Percentiles rank a stretch among this genome's conserved stretches.
Evolutionary conservation across 371 early-diverging fungal species (phyloP).

Genomic region (Syncephalastrum sp.): DNA sequence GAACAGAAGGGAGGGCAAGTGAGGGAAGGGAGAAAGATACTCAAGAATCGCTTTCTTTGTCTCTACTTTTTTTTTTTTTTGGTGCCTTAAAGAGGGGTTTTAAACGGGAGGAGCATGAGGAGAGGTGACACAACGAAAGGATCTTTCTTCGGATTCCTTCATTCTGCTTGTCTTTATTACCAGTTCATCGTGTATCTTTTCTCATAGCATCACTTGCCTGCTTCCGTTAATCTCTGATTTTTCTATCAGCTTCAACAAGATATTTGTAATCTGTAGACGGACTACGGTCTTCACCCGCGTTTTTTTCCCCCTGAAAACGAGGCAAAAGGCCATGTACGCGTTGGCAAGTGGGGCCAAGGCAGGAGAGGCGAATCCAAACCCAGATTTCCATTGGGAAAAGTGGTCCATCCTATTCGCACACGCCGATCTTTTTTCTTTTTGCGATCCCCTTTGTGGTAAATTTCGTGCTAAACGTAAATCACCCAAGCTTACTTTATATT

Average conservation of each 20-base stretch:
- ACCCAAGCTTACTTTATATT: no score
- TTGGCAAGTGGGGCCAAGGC: no score
- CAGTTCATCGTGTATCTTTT: neutral
- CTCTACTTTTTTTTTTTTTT: no score
- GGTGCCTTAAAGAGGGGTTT: constrained; percentile 1
- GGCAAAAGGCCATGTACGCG: no score
- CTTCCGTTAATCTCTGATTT: neutral
- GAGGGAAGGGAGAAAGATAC: neutral
- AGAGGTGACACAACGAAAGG: constrained; percentile 2
- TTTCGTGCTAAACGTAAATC: no score
- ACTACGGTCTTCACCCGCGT: constrained; percentile 2
- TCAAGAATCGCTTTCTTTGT: no score
- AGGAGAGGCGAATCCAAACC: constrained; percentile 1
- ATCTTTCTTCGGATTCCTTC: constrained; percentile 3
- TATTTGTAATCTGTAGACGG: neutral
- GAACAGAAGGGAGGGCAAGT: neutral
- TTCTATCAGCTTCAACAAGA: neutral
- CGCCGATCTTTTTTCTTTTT: no score
- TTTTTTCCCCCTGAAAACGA: no score
- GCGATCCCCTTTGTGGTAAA: no score
- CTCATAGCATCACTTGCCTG: neutral
- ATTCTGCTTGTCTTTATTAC: constrained; percentile 1
- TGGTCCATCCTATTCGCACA: no score
- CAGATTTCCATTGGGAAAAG: constrained; percentile 21
- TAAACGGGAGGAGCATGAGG: neutral